Percentiles rank a stretch among this genome's conserved stretches.
Conservation (phyloP, 2,329 filamentous ascomycete species). For the Pseudogymnoascus sp. region DNA sequence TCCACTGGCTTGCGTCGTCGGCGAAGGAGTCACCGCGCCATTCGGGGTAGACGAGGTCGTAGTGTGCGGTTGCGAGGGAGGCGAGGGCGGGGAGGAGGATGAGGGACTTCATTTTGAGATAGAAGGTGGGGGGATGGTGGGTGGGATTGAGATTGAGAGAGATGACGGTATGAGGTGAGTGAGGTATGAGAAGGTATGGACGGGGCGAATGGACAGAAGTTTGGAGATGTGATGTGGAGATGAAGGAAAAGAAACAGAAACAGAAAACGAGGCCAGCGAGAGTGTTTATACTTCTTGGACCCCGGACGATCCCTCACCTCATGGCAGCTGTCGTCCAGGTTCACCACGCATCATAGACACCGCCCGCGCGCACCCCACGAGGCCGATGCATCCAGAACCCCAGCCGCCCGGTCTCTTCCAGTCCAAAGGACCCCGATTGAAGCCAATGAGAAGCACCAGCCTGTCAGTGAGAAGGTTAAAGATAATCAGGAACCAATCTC, state of each 20-base stretch:
- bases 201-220: not conserved
- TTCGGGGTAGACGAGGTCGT: constrained; percentile 43
- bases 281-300: not conserved
- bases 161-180: not conserved
- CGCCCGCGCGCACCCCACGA: not conserved
- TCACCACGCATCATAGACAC: not conserved
- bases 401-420: not conserved
- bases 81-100: constrained; percentile 33
- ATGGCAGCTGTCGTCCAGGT: not conserved
- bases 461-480: constrained; percentile 1
- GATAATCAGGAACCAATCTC: constrained; percentile 2
- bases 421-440: not conserved
- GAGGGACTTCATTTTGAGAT: constrained; percentile 27
- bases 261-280: not conserved
- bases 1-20: constrained; percentile 23
- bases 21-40: constrained; percentile 40
- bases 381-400: not conserved
- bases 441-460: not conserved
- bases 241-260: not conserved
- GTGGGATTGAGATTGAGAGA: too few relatives aligned
- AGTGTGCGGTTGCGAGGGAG: constrained; percentile 44
- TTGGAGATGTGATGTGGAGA: not conserved
- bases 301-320: not conserved
- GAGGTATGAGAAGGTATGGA: not conserved
- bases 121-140: too few relatives aligned